A percentile compares a stretch with the other conserved stretches of the same genome.
phyloP scores from a whole-genome alignment of 2,329 filamentous ascomycete species.

The Botryosphaeria dothidea region DNA sequence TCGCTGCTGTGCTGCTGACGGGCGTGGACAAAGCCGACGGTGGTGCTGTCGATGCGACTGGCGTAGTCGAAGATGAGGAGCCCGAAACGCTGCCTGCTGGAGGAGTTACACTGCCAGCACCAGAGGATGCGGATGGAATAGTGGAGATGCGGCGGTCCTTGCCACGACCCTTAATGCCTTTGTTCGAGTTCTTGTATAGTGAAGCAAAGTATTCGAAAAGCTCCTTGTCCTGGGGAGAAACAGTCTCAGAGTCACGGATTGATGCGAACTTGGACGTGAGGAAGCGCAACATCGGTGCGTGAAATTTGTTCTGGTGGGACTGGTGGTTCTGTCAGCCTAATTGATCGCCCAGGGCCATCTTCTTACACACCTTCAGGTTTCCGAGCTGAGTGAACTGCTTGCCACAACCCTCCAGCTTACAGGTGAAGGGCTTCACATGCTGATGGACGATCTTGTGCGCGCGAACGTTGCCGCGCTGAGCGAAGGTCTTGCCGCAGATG shows the following conservation, averaged over 20 bases:
- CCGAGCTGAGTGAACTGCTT: conserved; percentile 90
- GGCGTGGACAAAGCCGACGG: conserved; percentile 2
- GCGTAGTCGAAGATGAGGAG: conserved; percentile 5
- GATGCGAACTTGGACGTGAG: conserved; percentile 72
- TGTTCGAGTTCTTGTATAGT: conserved; percentile 98
- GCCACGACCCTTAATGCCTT: conserved; percentile 94
- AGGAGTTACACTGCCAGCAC: neutral
- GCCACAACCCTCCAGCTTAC: conserved; percentile 77
- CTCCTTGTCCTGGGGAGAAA: conserved; percentile 70
- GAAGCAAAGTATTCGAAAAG: conserved; percentile 81
- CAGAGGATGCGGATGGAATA: conserved; percentile 24
- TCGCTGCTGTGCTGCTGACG: conserved; percentile 1
- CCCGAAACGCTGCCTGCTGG: neutral
- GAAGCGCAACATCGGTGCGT: conserved; percentile 69
- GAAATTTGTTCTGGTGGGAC: conserved; percentile 95
- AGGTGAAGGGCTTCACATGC: conserved; percentile 75
- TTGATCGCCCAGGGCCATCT: conserved; percentile 12
- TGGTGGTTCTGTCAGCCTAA: conserved; percentile 33
- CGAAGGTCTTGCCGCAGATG: conserved; percentile 78
- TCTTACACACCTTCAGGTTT: conserved; percentile 75
- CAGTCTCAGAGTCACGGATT: conserved; percentile 60
- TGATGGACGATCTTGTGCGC: conserved; percentile 82
- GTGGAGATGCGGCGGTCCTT: conserved; percentile 71
- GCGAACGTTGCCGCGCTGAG: conserved; percentile 81
- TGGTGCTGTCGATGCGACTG: neutral